Base-by-base conservation (phyloP, 768 basidiomycete species). In the Trametes coccinea region DNA sequence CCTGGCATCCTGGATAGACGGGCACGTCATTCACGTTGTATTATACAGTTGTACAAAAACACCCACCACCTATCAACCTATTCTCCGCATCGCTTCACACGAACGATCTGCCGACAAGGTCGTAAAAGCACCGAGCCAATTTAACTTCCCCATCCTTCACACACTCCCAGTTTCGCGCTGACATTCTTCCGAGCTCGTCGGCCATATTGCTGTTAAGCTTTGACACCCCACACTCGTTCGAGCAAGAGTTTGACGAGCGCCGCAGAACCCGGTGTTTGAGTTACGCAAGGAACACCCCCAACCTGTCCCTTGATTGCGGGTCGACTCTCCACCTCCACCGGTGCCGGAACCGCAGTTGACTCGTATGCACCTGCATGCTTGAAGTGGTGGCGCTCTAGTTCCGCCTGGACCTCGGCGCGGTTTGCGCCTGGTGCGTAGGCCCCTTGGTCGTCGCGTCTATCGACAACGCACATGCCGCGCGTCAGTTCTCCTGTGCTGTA, bases 381-480 rank as follows among this genome's bases (percentile, higher is more conserved):
- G 53, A 67, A 72, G 51, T 67, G 68, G 61, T 67, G 70, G 67
- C 72, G 60, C 53, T 83, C 80, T 29, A 86, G 72, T 63, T 79
- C 75, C 33, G 78, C 78, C 65, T 90, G 88, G 1, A 85, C 80
- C 60, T 82, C 72, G 5, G 85, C 84, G 45, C 90, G 84, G 70
- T 87, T 91, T 13, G 77, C 76, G 7, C 89, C 88, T 1, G 84
- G 82, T 1, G 83, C 79, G 71, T 90, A 88, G 1, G 82, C 86
- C n/a, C 81, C 79, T 52, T 77, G 73, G 53, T 88, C 89, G 8
- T 79, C 80, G 45, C 93, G 80, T 63, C 90, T 77, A 72, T 96
- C 93, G 10, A 91, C 83, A 1, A 95, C 90, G 62, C 93, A 79
- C 90, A 95, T 93, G 10, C 93, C 93, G 33, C 92, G 81, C 5